Evolutionary conservation across 176 grass and related monocot species (phyloP), one percentile per base, ranked within the genome.

Genomic region (Raddia guianensis): DNA sequence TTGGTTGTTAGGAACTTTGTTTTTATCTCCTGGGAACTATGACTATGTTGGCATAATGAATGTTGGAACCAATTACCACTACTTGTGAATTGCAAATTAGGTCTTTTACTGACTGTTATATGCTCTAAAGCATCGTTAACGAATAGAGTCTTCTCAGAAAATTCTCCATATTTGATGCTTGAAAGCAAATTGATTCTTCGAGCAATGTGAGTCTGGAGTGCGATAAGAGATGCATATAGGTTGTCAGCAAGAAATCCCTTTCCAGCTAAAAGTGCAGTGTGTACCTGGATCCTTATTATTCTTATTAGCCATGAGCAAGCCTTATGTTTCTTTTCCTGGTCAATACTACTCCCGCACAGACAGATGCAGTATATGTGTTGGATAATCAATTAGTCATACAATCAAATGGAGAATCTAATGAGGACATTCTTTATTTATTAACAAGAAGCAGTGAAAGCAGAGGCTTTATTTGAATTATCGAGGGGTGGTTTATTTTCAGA

Each of bases 401-500:
- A 15, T 82, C 88, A 86, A 86, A 62, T 66, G 83, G 88, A 86
- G 83, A 90, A 90, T 90, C 73, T 90, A 53, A 90, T 86, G 88
- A 78, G 88, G 27, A 27, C 27, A 27, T 27, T 27, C 27, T 27
- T 27, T 27, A 27, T 27, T 1, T 27, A 1, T 27, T 27, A 27
- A 27, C 27, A 27, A 27, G 0, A 27, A 27, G 27, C 27, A 27
- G 27, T 27, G 27, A 27, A 27, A 27, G 27, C 27, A 27, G 27
- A 27, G 27, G 27, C 27, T 27, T 27, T 27, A 27, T 27, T 27
- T 27, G 27, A 27, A 27, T 27, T 27, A 0, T 27, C 27, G 27
- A 27, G 27, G 27, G 27, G 27, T 27, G 27, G 27, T 27, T 27
- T 27, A 27, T 27, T 27, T 27, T 27, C 27, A 27, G 27, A 27